A percentile compares a stretch with the other conserved stretches of the same genome.
Conservation (phyloP, 345 rosid species). For the Nephelium lappaceum region DNA sequence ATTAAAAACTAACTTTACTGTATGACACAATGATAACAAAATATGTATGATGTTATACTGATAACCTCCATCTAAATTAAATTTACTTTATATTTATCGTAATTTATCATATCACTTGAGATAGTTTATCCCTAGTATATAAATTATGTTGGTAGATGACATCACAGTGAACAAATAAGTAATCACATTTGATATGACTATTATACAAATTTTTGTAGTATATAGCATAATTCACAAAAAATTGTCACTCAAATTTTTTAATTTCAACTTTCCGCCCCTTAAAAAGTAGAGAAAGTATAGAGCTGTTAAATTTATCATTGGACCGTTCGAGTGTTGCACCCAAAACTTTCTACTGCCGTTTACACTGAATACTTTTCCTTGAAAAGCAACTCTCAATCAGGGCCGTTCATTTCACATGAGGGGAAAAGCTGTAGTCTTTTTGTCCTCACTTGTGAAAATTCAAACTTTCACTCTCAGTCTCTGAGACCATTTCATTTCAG, state of each 20-base stretch:
- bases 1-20: too few species aligned
- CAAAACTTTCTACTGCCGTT: background rate
- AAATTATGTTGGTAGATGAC: too few species aligned
- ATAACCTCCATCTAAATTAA: too few species aligned
- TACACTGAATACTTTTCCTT: background rate
- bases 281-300: background rate
- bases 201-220: too few species aligned
- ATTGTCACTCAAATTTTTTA: background rate
- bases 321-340: background rate
- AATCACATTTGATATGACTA: too few species aligned
- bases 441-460: slow-evolving; percentile 6
- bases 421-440: slow-evolving; percentile 12
- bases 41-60: too few species aligned
- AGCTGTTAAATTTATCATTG: background rate
- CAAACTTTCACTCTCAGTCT: slow-evolving; percentile 17
- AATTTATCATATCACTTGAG: too few species aligned
- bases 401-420: slow-evolving; percentile 10
- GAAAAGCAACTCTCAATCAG: background rate
- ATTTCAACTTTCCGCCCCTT: background rate
- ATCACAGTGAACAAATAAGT: too few species aligned
- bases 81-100: too few species aligned
- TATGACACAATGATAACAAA: too few species aligned
- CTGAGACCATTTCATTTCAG: background rate
- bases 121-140: too few species aligned
- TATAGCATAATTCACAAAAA: background rate